Base-by-base conservation (phyloP, 805 yeast species). In the Wickerhamiella parazyma region DNA sequence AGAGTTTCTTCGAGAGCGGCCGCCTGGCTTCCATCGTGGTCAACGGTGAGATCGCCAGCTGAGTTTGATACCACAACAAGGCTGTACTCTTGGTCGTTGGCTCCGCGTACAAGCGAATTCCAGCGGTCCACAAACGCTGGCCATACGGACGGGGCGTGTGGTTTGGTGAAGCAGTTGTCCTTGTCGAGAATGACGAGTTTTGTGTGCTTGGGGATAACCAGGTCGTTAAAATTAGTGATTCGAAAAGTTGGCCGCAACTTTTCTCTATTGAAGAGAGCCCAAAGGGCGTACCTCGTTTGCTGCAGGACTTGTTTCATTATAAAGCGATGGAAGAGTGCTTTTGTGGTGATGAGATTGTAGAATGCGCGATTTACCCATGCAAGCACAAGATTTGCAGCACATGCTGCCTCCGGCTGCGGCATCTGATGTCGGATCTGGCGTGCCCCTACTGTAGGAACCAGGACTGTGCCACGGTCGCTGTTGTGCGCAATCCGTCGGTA, bases 81-180 rank as follows among this genome's bases (percentile, higher is more conserved):
- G 9, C 67, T 66, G 53, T 79, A 84, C 1, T 60, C 52, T n/a
- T 60, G 51, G 35, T 67, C 66, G 40, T 84, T 60, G n/a, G 57
- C 52, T 5, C 63, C 60, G 5, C 12, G 16, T 7, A 49, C 20
- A 17, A 46, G 41, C 4, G 37, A 37, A 18, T 38, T 33, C 85
- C 91, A 85, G 35, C 66, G 62, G 8, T 59, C 60, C 52, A 55
- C 33, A 41, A 86, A 87, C 1, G 65, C 81, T 0, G 82, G 85
- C 82, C 84, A 86, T 1, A 89, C 81, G 46, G 74, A 71, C 47
- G 78, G 80, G 47, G 76, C 81, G 44, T 83, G 81, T 28, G 87
- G 87, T 46, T 73, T 71, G 4, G 98, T 94, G 58, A 91, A 82
- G 56, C 97, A 89, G 60, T 91, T 91, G 62, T 91, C 98, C 59